phyloP scores from a whole-genome alignment of 2,329 filamentous ascomycete species.

The Botrytis fabae region DNA sequence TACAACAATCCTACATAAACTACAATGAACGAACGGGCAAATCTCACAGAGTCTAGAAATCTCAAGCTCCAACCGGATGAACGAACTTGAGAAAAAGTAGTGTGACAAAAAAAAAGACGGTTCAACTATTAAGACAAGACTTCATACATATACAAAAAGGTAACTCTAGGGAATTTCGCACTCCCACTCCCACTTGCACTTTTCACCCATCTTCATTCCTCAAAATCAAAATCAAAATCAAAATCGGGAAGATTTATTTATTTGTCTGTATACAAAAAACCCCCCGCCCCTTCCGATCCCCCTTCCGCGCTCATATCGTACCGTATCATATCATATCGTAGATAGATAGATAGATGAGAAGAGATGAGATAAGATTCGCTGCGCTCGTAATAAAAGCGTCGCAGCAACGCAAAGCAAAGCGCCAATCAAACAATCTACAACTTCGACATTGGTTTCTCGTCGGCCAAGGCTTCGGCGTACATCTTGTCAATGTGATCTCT shows the following conservation, averaged over 20 bases:
- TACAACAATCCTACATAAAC: neutral
- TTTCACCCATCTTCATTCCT: too few species aligned
- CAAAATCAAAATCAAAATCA: too few species aligned
- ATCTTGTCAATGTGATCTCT: conserved; percentile 38
- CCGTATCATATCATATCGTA: too few species aligned
- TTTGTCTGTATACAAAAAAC: too few species aligned
- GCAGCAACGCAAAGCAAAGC: neutral
- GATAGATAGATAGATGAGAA: too few species aligned
- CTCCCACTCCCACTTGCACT: neutral
- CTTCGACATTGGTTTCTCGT: conserved; percentile 45
- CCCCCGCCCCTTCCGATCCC: too few species aligned
- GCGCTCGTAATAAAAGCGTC: too few species aligned
- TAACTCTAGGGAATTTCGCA: neutral
- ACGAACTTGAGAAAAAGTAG: neutral
- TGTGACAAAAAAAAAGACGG: neutral
- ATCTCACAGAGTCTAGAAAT: too few species aligned
- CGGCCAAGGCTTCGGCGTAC: conserved; percentile 40
- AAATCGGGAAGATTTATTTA: too few species aligned
- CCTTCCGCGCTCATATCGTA: too few species aligned
- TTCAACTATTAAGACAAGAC: neutral
- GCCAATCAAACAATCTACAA: conserved; percentile 41
- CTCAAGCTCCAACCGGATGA: neutral
- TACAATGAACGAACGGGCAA: neutral
- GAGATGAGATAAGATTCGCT: too few species aligned
- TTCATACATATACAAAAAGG: neutral